Conservation (phyloP, 2,329 filamentous ascomycete species). For the Fusarium nurragi region DNA sequence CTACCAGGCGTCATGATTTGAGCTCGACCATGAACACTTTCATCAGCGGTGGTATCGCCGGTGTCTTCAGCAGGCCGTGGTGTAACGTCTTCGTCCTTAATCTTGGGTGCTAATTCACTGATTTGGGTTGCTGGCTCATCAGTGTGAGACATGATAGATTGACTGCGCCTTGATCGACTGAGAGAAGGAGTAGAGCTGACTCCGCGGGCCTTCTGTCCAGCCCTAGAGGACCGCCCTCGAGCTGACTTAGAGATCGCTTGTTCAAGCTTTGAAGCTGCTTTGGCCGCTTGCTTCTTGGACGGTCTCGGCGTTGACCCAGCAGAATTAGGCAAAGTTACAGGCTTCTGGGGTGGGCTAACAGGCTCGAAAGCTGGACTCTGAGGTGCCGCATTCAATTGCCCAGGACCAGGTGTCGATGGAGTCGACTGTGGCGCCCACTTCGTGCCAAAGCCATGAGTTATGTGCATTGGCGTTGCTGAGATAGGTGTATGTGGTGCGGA, state of each 20-base stretch:
- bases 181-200: slow-evolving; percentile 51
- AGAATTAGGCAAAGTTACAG: slow-evolving; percentile 50
- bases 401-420: slow-evolving; percentile 64
- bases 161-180: slow-evolving; percentile 53
- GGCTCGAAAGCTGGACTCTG: slow-evolving; percentile 67
- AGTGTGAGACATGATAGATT: slow-evolving; percentile 57
- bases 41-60: slow-evolving; percentile 65
- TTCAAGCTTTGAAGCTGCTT: slow-evolving; percentile 42
- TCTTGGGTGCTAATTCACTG: slow-evolving; percentile 50
- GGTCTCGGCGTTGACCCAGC: slow-evolving; percentile 43
- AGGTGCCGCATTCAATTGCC: slow-evolving; percentile 49
- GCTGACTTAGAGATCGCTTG: slow-evolving; percentile 34
- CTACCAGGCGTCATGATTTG: slow-evolving; percentile 51
- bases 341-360: slow-evolving; percentile 62
- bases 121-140: slow-evolving; percentile 60
- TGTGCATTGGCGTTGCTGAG: slow-evolving; percentile 42
- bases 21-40: slow-evolving; percentile 56
- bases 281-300: slow-evolving; percentile 50
- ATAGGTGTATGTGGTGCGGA: slow-evolving; percentile 51
- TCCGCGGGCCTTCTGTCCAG: slow-evolving; percentile 49
- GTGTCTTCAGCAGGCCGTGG: slow-evolving; percentile 64
- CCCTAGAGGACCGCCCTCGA: slow-evolving; percentile 51
- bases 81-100: slow-evolving; percentile 70
- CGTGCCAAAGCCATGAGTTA: slow-evolving; percentile 59
- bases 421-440: slow-evolving; percentile 68